Conservation (phyloP, 2,329 filamentous ascomycete species). For the Pyrenophora tritici-repentis region DNA sequence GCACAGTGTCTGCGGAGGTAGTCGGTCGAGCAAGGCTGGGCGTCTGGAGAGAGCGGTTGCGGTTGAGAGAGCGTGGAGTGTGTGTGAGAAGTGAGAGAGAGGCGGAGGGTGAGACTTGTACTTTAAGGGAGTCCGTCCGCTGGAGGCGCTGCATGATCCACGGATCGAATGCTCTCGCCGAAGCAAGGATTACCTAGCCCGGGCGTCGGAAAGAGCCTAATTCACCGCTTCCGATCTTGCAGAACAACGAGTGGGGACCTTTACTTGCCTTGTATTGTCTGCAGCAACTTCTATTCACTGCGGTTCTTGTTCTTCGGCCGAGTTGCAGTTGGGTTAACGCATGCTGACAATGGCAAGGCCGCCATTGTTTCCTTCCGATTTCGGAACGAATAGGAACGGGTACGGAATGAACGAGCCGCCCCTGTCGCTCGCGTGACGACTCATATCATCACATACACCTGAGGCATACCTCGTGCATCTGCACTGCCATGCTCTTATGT, state of each 20-base stretch:
- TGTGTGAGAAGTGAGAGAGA: constrained; percentile 11
- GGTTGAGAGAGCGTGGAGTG: not conserved
- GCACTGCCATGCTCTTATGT: not conserved
- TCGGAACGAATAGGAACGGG: constrained; percentile 21
- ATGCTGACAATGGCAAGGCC: not conserved
- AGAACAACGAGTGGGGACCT: constrained; percentile 3
- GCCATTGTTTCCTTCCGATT: constrained; percentile 19
- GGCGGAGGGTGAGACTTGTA: constrained; percentile 13
- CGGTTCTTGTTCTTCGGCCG: constrained; percentile 1
- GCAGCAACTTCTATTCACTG: constrained; percentile 9
- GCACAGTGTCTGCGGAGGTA: not conserved
- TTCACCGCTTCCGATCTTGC: constrained; percentile 22
- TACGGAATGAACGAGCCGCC: constrained; percentile 6
- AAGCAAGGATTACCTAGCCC: constrained; percentile 22
- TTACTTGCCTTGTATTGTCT: constrained; percentile 1
- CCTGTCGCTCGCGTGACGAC: constrained; percentile 1
- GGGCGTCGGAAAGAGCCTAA: constrained; percentile 23
- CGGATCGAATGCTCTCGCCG: constrained; percentile 29
- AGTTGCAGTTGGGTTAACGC: constrained; percentile 5
- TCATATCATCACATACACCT: not conserved
- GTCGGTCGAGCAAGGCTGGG: constrained; percentile 2
- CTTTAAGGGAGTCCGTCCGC: constrained; percentile 14
- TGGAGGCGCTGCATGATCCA: constrained; percentile 22
- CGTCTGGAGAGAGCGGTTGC: not conserved
- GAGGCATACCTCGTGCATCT: not conserved